phyloP scores from a whole-genome alignment of 768 basidiomycete species.

The Filobasidium wieringae region DNA sequence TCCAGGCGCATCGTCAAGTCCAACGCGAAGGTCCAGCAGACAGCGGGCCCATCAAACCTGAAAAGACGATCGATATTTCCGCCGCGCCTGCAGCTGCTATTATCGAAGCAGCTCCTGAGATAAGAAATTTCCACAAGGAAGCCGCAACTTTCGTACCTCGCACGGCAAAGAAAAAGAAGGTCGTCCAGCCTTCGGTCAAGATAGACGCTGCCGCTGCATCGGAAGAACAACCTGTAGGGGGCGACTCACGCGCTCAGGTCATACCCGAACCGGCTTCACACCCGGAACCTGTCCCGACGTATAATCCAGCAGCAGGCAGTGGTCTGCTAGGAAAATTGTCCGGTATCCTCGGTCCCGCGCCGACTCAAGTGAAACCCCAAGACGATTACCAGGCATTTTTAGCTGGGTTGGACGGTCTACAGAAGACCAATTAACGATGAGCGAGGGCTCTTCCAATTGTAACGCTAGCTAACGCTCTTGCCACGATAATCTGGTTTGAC shows the following conservation, averaged over 20 bases:
- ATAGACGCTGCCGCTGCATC: slow-evolving; percentile 29
- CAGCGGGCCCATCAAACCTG: slow-evolving; percentile 16
- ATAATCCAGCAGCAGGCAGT: slow-evolving; percentile 13
- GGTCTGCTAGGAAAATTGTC: slow-evolving; percentile 33
- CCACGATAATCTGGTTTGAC: no score
- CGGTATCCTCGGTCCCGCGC: slow-evolving; percentile 24
- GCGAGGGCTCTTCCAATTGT: no score
- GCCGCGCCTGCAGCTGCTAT: slow-evolving; percentile 50
- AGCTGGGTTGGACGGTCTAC: slow-evolving; percentile 30
- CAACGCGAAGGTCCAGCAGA: slow-evolving; percentile 33
- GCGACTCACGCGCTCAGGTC: slow-evolving; percentile 23
- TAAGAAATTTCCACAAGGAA: slow-evolving; percentile 91
- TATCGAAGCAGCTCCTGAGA: slow-evolving; percentile 69
- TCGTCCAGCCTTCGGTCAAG: slow-evolving; percentile 18
- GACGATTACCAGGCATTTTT: slow-evolving; percentile 35
- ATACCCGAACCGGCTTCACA: slow-evolving; percentile 17
- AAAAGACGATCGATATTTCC: slow-evolving; percentile 20
- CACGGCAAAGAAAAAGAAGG: slow-evolving; percentile 62
- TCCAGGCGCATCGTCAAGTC: slow-evolving; percentile 56
- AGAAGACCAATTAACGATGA: no score
- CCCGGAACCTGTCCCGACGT: neutral
- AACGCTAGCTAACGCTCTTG: no score
- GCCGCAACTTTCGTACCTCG: slow-evolving; percentile 82
- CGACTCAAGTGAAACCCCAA: neutral
- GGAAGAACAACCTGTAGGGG: neutral